Evolutionary conservation across 2,329 filamentous ascomycete species (phyloP).

Genomic region (Diaporthe capsici): DNA sequence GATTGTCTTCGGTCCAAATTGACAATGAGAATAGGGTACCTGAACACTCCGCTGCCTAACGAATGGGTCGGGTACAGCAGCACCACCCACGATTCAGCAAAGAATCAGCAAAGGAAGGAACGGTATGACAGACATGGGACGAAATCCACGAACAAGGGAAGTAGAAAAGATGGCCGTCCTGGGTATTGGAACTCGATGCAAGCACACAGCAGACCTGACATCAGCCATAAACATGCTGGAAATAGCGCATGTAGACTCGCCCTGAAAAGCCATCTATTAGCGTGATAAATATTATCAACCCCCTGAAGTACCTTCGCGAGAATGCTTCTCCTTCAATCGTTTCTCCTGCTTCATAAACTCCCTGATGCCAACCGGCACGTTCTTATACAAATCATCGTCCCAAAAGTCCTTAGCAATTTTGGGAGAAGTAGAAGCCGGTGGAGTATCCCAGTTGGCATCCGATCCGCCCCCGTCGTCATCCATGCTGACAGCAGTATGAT

Average conservation of each 20-base stretch:
- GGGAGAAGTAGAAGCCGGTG: conserved; percentile 51
- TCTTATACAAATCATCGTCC: conserved; percentile 80
- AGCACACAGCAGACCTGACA: neutral
- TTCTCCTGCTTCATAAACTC: conserved; percentile 99
- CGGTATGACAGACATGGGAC: neutral
- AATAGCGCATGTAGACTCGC: neutral
- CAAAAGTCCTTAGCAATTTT: conserved; percentile 67
- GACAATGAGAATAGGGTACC: neutral
- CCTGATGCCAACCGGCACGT: conserved; percentile 90
- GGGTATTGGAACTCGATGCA: neutral
- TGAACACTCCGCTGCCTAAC: neutral
- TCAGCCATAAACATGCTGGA: neutral
- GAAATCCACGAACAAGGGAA: neutral
- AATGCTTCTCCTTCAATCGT: conserved; percentile 82
- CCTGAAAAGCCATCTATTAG: conserved; percentile 21
- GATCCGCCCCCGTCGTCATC: conserved; percentile 86
- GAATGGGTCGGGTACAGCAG: no score
- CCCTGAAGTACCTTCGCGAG: conserved; percentile 65
- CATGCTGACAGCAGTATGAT: conserved; percentile 69
- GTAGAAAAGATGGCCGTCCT: neutral
- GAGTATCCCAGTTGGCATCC: conserved; percentile 73
- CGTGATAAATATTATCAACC: conserved; percentile 48
- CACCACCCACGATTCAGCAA: neutral
- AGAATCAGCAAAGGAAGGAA: neutral
- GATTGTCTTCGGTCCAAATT: neutral